Evolutionary conservation across 2,329 filamentous ascomycete genomes (phyloP).

Genomic region (Fusarium oxysporum): DNA sequence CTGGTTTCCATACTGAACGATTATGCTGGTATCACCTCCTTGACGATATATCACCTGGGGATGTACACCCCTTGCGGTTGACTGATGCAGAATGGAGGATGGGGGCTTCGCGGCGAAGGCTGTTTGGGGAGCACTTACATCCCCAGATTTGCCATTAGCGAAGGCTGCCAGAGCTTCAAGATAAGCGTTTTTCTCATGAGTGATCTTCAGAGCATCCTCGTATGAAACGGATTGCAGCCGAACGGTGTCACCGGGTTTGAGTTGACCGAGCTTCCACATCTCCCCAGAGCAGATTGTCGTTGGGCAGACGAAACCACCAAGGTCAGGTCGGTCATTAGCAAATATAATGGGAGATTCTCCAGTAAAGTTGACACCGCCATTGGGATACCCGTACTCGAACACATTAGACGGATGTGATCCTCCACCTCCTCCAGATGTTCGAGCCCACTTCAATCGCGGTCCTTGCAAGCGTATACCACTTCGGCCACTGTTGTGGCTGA

Average conservation of each 20-base stretch:
- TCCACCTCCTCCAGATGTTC: constrained; percentile 70
- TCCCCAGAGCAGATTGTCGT: constrained; percentile 49
- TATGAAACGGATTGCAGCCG: constrained; percentile 22
- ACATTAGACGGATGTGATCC: constrained; percentile 70
- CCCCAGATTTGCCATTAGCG: background rate
- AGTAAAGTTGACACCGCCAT: constrained; percentile 49
- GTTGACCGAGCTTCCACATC: constrained; percentile 52
- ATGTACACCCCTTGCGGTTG: background rate
- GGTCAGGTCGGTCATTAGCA: constrained; percentile 48
- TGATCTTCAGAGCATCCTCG: background rate
- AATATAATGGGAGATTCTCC: constrained; percentile 52
- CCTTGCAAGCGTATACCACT: constrained; percentile 71
- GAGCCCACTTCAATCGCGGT: constrained; percentile 68
- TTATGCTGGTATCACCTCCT: background rate
- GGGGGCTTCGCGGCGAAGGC: background rate
- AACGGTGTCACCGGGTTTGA: constrained; percentile 47
- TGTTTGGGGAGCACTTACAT: background rate
- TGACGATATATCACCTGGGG: background rate
- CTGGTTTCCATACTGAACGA: background rate
- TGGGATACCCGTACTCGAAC: constrained; percentile 27
- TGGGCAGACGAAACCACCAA: constrained; percentile 49
- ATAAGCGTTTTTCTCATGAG: background rate
- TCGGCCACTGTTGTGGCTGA: constrained; percentile 42
- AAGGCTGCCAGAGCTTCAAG: background rate
- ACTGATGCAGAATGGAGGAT: background rate